phyloP scores from a whole-genome alignment of 768 basidiomycete species.

The Nidula microcarpa region DNA sequence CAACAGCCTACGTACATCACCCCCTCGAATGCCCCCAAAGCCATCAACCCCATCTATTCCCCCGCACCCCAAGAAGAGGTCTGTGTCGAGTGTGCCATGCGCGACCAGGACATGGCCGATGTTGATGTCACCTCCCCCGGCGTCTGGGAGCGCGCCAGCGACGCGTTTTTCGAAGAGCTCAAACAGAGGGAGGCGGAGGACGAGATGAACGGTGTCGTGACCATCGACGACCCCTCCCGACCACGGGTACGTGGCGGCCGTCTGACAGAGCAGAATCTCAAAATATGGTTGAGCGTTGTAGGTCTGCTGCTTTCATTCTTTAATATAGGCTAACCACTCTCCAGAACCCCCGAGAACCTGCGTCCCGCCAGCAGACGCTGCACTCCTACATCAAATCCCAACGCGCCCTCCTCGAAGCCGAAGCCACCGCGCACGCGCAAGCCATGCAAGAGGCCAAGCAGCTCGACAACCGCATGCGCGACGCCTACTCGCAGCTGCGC shows the following conservation, averaged over 20 bases:
- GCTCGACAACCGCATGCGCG: conserved; percentile 73
- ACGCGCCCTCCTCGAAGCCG: conserved; percentile 75
- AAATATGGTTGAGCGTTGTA: conserved; percentile 77
- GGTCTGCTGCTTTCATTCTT: conserved; percentile 20
- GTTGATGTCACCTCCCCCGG: conserved; percentile 85
- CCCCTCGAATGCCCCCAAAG: conserved; percentile 45
- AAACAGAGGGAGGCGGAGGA: conserved; percentile 70
- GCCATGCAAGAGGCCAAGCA: conserved; percentile 77
- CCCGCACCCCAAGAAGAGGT: conserved; percentile 73
- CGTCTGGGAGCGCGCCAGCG: conserved; percentile 90
- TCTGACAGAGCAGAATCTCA: conserved; percentile 75
- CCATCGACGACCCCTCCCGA: conserved; percentile 47
- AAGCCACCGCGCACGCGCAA: conserved; percentile 72
- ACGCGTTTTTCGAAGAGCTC: conserved; percentile 76
- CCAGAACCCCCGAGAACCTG: conserved; percentile 89
- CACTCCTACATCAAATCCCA: conserved; percentile 82
- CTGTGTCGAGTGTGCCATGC: conserved; percentile 97
- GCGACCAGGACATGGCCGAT: conserved; percentile 97
- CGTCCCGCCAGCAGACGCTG: conserved; percentile 80
- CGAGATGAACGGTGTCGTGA: conserved; percentile 45
- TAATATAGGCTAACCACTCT: conserved; percentile 7
- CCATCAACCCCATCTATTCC: conserved; percentile 61
- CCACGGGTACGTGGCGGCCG: conserved; percentile 65
- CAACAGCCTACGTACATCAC: conserved; percentile 80
- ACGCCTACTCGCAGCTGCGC: conserved; percentile 75